Percentiles rank a stretch among this genome's conserved stretches.
Conservation (phyloP, 169 alveolate species). For the Plasmodium vivax region DNA sequence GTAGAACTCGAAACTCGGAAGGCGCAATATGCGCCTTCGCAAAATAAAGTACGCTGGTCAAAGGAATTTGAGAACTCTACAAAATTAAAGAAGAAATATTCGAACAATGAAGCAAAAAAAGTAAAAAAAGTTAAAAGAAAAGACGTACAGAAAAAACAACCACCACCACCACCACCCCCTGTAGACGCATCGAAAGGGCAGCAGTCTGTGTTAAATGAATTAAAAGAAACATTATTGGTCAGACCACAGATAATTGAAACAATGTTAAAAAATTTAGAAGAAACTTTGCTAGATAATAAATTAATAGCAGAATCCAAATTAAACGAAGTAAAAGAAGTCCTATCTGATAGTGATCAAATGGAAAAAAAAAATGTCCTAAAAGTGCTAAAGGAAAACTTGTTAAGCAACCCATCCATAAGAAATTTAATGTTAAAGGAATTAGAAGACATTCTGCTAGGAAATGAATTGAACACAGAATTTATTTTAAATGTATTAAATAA, state of each 20-base stretch:
- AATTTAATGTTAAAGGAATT: conserved; percentile 5
- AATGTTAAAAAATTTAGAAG: background rate
- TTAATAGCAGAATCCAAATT: background rate
- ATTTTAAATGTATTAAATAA: conserved; percentile 1
- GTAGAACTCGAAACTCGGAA: too few species aligned
- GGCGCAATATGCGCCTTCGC: background rate
- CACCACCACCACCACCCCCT: background rate
- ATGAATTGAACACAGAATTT: background rate
- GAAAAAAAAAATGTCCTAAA: background rate
- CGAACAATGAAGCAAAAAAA: background rate
- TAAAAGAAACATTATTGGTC: background rate
- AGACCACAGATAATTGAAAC: conserved; percentile 8
- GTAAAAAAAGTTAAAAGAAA: background rate
- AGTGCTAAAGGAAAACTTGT: background rate
- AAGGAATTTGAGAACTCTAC: background rate
- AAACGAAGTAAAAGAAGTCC: background rate
- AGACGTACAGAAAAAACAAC: background rate
- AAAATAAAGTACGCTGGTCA: background rate
- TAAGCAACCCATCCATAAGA: conserved; percentile 3
- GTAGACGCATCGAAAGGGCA: background rate
- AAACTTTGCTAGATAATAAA: background rate
- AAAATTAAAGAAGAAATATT: background rate
- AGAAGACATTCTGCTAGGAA: conserved; percentile 4
- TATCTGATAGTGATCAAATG: background rate
- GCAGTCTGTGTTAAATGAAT: background rate